These are phyloP conservation scores for Cercospora sp. DNA, from an alignment of 2,329 filamentous ascomycete genomes.

Conservation along the genomic window DNA sequence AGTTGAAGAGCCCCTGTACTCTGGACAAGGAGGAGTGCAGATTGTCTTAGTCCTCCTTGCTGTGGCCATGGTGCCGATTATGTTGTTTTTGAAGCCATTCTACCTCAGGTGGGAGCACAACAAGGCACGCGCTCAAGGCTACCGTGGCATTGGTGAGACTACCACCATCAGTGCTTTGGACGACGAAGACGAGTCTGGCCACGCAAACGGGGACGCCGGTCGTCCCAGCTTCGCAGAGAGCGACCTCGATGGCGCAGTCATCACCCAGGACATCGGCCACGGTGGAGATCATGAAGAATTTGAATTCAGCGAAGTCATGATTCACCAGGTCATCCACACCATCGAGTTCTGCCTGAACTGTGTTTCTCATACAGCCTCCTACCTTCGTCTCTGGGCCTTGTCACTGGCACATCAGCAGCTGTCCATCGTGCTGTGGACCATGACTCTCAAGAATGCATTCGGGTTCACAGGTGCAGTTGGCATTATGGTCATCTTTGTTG, in stretches of 20 bases:
- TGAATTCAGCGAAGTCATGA: conserved; percentile 96
- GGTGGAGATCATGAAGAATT: conserved; percentile 90
- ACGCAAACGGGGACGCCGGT: conserved; percentile 57
- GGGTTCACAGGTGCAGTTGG: conserved; percentile 60
- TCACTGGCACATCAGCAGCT: conserved; percentile 98
- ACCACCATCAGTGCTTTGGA: conserved; percentile 87
- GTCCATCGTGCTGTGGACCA: conserved; percentile 90
- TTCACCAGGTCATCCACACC: conserved; percentile 98
- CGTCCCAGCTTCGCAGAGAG: conserved; percentile 66
- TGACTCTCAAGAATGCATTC: conserved; percentile 85
- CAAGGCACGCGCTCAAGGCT: conserved; percentile 79
- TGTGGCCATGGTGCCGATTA: conserved; percentile 79
- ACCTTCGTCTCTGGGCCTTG: conserved; percentile 95
- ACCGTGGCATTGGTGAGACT: conserved; percentile 88
- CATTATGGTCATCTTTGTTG: conserved; percentile 75
- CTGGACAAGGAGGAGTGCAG: conserved; percentile 74
- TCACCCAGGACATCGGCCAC: conserved; percentile 72
- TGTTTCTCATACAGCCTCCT: conserved; percentile 97
- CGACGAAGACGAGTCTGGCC: conserved; percentile 73
- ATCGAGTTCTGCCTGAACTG: conserved; percentile 99
- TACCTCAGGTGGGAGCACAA: conserved; percentile 95
- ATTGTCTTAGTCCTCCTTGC: conserved; percentile 77
- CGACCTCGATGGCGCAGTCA: conserved; percentile 83
- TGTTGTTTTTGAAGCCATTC: conserved; percentile 93
- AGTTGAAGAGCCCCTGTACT: conserved; percentile 72